Evolutionary conservation across 2,329 filamentous ascomycete genomes (phyloP).

Genomic region (Ophiostoma sp.): DNA sequence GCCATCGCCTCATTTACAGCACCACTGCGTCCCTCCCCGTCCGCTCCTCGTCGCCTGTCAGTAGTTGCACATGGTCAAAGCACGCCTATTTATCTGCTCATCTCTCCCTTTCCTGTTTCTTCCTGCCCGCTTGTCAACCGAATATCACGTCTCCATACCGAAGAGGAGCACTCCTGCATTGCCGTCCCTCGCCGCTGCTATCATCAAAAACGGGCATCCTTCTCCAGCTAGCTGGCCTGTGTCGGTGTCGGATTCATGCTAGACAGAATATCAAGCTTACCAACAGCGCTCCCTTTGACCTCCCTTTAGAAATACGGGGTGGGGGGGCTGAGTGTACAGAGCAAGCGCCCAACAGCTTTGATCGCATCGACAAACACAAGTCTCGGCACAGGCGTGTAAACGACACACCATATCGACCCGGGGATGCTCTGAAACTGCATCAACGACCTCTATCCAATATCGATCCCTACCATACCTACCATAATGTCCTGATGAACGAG

Average conservation of each 20-base stretch:
- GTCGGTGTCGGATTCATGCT: neutral
- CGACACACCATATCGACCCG: neutral
- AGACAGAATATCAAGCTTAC: neutral
- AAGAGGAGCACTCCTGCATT: too few relatives aligned
- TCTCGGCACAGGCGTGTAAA: neutral
- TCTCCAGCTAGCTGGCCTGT: neutral
- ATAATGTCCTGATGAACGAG: constrained; percentile 1
- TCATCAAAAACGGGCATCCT: too few relatives aligned
- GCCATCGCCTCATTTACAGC: neutral
- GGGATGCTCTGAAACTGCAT: neutral
- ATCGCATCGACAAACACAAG: neutral
- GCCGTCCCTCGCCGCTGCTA: too few relatives aligned
- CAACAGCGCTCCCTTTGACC: neutral
- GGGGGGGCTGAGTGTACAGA: neutral
- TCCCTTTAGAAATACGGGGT: neutral
- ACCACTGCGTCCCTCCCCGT: neutral
- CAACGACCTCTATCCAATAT: neutral
- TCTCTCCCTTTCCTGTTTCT: neutral
- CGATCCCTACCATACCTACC: neutral
- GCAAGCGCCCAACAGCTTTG: neutral
- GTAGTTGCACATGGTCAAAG: neutral
- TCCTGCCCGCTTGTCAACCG: neutral
- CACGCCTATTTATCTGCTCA: constrained; percentile 7
- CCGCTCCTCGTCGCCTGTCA: neutral
- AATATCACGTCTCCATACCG: neutral